Conservation (phyloP, 257 asterid species). For the Anisodus tanguticus region DNA sequence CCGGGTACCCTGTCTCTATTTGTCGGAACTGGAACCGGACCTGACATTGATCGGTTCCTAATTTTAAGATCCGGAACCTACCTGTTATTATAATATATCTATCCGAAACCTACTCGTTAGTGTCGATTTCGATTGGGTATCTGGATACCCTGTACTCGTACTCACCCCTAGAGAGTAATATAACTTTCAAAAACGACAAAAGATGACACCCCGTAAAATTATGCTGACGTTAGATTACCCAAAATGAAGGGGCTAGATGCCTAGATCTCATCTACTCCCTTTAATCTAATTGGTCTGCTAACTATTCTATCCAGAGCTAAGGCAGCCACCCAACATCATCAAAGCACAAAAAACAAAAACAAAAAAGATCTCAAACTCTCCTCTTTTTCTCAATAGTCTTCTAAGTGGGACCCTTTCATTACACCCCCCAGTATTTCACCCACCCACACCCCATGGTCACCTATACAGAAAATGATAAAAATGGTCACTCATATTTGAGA, state of each 20-base stretch:
- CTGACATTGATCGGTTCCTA: no score
- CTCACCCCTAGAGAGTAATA: no score
- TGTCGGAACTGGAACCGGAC: no score
- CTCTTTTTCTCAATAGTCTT: neutral
- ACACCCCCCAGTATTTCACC: conserved; percentile 1
- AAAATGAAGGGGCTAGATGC: neutral
- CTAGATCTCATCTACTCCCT: neutral
- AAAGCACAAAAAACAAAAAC: conserved; percentile 26
- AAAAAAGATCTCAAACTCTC: conserved; percentile 34
- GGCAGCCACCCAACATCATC: conserved; percentile 28
- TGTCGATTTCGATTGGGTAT: no score
- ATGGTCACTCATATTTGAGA: no score
- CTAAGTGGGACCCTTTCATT: conserved; percentile 21
- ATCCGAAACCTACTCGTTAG: no score
- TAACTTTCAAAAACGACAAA: neutral
- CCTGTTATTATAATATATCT: no score
- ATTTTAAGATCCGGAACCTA: no score
- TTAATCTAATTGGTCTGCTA: conserved; percentile 13
- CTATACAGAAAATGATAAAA: no score
- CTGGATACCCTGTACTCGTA: no score
- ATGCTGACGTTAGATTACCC: neutral
- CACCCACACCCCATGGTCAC: conserved; percentile 1
- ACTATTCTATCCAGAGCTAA: conserved; percentile 12
- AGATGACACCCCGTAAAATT: neutral
- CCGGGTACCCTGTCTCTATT: no score